phyloP scores from a whole-genome alignment of 805 yeast genomes.

The Starmerella ratchasimensis region DNA sequence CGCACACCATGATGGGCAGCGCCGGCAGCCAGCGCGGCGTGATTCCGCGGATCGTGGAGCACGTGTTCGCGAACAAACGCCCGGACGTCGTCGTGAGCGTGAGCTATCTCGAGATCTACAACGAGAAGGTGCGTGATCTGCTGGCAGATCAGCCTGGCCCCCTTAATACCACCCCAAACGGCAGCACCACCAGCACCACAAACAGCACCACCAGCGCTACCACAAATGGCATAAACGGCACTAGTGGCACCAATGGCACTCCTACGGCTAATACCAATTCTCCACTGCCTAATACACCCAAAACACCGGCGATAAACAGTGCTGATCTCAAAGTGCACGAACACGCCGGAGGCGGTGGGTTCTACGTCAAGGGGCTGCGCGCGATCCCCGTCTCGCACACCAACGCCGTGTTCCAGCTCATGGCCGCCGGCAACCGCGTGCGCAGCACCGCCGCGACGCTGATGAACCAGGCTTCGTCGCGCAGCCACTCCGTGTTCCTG shows the following conservation, averaged over 20 bases:
- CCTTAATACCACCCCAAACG: too few relatives aligned
- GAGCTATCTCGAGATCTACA: slow-evolving; percentile 66
- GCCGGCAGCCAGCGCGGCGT: slow-evolving; percentile 39
- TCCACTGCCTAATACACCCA: slow-evolving; percentile 33
- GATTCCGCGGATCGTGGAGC: slow-evolving; percentile 57
- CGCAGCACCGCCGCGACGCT: slow-evolving; percentile 49
- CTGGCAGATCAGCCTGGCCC: slow-evolving; percentile 30
- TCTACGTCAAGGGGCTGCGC: slow-evolving; percentile 57
- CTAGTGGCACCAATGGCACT: not conserved
- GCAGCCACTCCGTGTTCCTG: slow-evolving; percentile 71
- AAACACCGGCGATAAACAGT: slow-evolving; percentile 1
- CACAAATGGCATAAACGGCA: not conserved
- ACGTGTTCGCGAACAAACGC: slow-evolving; percentile 42
- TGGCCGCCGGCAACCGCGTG: slow-evolving; percentile 43
- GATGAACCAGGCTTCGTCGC: slow-evolving; percentile 60
- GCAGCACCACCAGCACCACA: too few relatives aligned
- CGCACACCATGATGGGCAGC: slow-evolving; percentile 63
- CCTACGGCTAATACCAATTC: not conserved
- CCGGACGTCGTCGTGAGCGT: slow-evolving; percentile 45
- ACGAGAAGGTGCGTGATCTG: slow-evolving; percentile 64
- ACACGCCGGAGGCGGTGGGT: slow-evolving; percentile 37
- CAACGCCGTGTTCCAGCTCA: slow-evolving; percentile 42
- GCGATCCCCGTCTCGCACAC: slow-evolving; percentile 46
- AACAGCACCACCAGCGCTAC: slow-evolving; percentile 34
- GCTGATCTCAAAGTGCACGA: slow-evolving; percentile 27